Evolutionary conservation across 441 rosid genomes (phyloP).

Genomic region (Bruguiera hainesii): DNA sequence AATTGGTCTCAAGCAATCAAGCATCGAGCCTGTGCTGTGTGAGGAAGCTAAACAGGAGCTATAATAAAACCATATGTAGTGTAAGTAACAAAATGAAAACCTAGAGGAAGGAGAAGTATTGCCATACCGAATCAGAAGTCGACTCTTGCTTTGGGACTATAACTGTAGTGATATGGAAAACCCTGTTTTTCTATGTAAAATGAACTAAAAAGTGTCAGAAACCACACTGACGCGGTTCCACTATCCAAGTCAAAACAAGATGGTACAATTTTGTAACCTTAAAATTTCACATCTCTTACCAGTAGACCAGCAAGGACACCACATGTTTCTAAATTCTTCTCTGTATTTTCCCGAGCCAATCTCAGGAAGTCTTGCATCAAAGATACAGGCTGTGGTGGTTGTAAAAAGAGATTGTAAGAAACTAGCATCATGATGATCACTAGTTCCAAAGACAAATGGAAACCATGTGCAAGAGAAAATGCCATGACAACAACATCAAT

Average conservation of each 20-base stretch:
- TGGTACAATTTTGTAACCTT: neutral
- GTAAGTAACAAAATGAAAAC: too few species aligned
- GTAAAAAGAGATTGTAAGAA: conserved; percentile 11
- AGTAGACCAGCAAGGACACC: conserved; percentile 92
- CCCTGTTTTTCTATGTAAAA: conserved; percentile 72
- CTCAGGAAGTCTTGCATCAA: conserved; percentile 89
- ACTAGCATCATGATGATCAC: conserved; percentile 17
- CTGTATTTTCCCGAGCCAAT: conserved; percentile 71
- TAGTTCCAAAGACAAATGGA: conserved; percentile 14
- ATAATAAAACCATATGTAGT: too few species aligned
- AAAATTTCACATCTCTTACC: conserved; percentile 41
- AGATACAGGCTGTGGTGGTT: conserved; percentile 61
- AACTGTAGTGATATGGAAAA: conserved; percentile 86
- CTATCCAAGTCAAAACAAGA: too few species aligned
- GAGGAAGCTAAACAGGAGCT: too few species aligned
- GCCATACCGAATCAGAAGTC: conserved; percentile 88
- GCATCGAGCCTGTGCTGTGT: too few species aligned
- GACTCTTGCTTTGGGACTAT: conserved; percentile 97
- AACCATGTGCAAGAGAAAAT: conserved; percentile 1
- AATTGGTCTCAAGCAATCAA: too few species aligned
- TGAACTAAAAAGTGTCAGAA: too few species aligned
- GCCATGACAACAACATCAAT: conserved; percentile 4
- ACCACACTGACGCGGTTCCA: too few species aligned
- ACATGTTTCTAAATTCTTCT: conserved; percentile 91
- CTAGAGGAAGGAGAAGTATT: neutral